Conservation (phyloP, 140 eudicot species). For the Senecio squalidus region DNA sequence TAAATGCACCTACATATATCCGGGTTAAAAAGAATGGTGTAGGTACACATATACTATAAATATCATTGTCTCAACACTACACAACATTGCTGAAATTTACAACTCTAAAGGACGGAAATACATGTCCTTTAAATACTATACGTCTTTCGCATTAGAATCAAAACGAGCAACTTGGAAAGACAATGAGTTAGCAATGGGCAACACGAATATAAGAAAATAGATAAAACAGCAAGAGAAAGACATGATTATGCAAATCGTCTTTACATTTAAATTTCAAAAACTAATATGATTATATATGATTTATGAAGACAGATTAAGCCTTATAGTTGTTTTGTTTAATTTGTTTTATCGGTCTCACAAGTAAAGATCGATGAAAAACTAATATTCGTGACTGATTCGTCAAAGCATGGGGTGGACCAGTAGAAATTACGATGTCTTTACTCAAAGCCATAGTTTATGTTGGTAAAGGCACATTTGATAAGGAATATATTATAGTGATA, state of each 20-base stretch:
- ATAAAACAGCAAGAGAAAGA: neutral
- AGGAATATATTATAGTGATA: neutral
- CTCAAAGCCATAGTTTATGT: neutral
- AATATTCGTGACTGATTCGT: neutral
- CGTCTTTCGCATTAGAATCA: conserved; percentile 5
- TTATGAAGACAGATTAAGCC: conserved; percentile 7
- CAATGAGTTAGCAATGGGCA: conserved; percentile 21
- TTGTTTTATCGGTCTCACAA: neutral
- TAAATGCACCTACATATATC: too few relatives aligned
- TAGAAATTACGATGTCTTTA: conserved; percentile 5
- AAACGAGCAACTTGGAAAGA: conserved; percentile 33
- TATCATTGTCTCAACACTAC: too few relatives aligned
- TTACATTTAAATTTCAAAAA: neutral
- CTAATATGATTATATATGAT: conserved; percentile 1
- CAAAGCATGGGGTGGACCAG: conserved; percentile 11
- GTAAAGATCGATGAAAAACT: too few relatives aligned
- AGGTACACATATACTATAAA: too few relatives aligned
- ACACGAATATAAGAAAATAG: conserved; percentile 8
- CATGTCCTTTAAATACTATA: conserved; percentile 41
- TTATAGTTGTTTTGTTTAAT: neutral
- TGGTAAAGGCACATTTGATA: neutral
- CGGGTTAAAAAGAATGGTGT: too few relatives aligned
- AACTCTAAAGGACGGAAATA: conserved; percentile 23
- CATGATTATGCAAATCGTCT: conserved; percentile 12
- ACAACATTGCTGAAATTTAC: conserved; percentile 25